Percentiles rank a stretch among this genome's conserved stretches.
Conservation (phyloP, 1,139 yeast species). For the Yamadazyma diospyri region DNA sequence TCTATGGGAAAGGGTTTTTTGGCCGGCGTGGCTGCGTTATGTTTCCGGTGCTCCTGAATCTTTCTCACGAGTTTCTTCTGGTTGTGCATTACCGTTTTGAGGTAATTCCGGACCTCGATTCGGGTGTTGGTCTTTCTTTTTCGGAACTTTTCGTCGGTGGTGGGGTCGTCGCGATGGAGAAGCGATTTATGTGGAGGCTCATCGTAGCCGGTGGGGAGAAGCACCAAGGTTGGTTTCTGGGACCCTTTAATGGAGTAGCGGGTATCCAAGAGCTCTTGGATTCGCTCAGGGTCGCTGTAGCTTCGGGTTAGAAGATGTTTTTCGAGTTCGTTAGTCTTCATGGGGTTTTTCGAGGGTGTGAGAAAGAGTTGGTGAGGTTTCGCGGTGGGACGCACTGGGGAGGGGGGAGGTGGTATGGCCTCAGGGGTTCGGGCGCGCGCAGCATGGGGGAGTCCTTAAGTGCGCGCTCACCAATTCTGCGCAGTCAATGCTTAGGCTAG, state of each 20-base stretch:
- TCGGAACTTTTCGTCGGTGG: conserved; percentile 12
- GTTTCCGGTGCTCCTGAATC: conserved; percentile 25
- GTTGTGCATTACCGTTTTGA: conserved; percentile 30
- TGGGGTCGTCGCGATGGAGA: conserved; percentile 15
- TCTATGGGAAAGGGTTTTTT: conserved; percentile 24
- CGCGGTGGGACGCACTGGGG: no score
- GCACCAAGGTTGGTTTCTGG: conserved; percentile 55
- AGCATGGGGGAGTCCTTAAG: no score
- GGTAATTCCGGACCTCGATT: conserved; percentile 42
- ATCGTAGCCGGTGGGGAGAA: conserved; percentile 32
- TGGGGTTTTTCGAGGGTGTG: no score
- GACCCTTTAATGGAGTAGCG: conserved; percentile 56
- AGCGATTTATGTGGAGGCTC: conserved; percentile 19
- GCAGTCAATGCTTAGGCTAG: conserved; percentile 1
- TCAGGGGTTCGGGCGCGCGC: no score
- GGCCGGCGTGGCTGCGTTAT: background rate
- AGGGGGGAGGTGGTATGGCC: no score
- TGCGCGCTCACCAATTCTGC: no score
- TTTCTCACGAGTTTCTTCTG: conserved; percentile 38
- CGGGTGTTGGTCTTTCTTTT: conserved; percentile 34
- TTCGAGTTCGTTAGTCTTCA: conserved; percentile 42
- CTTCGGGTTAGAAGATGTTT: conserved; percentile 49
- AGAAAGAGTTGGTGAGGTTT: no score
- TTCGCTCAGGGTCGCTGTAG: conserved; percentile 36
- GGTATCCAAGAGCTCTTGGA: conserved; percentile 48